phyloP scores from a whole-genome alignment of 2,329 filamentous ascomycete species.

The Knufia fluminis region DNA sequence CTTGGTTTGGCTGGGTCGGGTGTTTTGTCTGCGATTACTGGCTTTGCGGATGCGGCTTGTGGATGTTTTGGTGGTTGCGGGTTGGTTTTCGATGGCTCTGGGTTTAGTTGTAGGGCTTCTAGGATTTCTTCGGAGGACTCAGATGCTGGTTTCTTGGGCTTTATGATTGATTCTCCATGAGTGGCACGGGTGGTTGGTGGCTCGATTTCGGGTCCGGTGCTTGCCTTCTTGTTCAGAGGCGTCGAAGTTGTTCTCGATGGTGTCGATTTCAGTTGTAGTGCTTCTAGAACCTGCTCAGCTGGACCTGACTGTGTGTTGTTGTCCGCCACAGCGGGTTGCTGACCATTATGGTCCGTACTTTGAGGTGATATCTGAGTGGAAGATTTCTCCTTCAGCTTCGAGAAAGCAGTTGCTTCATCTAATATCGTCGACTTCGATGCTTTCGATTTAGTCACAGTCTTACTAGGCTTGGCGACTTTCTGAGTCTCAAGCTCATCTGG shows the following conservation, averaged over 20 bases:
- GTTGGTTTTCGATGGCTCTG: no score
- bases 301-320: background rate
- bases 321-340: background rate
- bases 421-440: background rate
- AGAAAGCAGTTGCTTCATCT: slow-evolving; percentile 1
- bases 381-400: background rate
- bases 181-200: background rate
- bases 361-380: background rate
- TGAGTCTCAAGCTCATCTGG: background rate
- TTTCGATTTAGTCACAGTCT: background rate
- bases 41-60: background rate
- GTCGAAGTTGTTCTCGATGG: no score
- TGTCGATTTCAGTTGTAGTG: no score
- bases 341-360: background rate
- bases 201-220: background rate
- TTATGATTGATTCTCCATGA: no score
- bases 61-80: no score
- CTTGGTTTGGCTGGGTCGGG: no score
- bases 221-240: no score
- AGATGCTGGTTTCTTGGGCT: no score
- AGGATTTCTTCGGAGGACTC: no score
- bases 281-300: no score
- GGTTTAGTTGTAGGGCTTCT: no score
- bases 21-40: background rate
- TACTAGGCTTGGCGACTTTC: background rate